A percentile compares a stretch with the other conserved stretches of the same genome.
Conservation (phyloP, 306 rosid species). For the Mimosa bimucronata region DNA sequence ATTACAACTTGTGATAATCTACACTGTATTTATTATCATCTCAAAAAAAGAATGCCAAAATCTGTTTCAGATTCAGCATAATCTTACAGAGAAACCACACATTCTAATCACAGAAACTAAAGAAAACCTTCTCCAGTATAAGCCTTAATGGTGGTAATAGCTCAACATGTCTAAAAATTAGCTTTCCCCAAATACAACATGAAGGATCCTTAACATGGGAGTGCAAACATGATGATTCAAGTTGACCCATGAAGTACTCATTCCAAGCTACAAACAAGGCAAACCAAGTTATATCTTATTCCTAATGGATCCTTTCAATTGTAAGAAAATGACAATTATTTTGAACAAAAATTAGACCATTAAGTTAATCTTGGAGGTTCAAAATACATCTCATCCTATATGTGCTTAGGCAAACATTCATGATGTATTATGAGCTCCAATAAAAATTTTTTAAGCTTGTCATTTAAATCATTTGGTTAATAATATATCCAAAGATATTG, state of each 20-base stretch:
- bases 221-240: not conserved
- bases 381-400: not conserved
- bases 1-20: conserved; percentile 3
- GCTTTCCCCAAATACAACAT: not conserved
- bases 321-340: not conserved
- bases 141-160: not conserved
- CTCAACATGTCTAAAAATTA: not conserved
- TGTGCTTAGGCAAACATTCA: no score
- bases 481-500: no score
- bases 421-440: not conserved
- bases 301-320: not conserved
- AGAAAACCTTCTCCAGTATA: conserved; percentile 1
- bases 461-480: not conserved
- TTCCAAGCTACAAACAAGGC: conserved; percentile 6
- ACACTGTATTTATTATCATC: not conserved
- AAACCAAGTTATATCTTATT: not conserved
- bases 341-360: not conserved
- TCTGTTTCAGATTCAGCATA: not conserved
- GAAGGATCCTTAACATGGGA: conserved; percentile 7
- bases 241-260: not conserved
- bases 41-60: conserved; percentile 19
- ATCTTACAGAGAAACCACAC: not conserved
- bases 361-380: not conserved
- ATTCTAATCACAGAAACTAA: conserved; percentile 19
- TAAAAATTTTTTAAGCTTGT: not conserved